Evolutionary conservation across 257 asterid genomes (phyloP).

Genomic region (Lithospermum erythrorhizon): DNA sequence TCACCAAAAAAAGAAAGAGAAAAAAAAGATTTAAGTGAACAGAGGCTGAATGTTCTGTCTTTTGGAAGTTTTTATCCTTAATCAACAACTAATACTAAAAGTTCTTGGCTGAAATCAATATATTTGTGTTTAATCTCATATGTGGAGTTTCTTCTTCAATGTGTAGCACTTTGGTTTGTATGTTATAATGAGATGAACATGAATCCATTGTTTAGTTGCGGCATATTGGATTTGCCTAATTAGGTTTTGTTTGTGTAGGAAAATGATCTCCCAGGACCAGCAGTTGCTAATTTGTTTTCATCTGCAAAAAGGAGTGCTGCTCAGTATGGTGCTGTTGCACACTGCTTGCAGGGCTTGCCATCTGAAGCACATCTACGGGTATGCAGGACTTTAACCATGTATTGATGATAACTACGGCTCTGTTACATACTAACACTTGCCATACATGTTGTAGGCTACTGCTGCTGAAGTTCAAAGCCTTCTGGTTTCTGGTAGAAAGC

Average conservation of each 20-base stretch:
- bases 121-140: too few relatives aligned
- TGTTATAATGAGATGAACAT: neutral
- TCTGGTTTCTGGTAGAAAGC: slow-evolving; percentile 89
- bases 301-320: slow-evolving; percentile 44
- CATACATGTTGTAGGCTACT: slow-evolving; percentile 42
- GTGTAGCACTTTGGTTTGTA: neutral
- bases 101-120: too few relatives aligned
- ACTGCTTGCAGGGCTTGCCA: slow-evolving; percentile 78
- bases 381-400: slow-evolving; percentile 4
- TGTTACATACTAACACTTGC: neutral
- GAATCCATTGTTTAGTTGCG: neutral
- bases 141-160: neutral
- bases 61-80: neutral
- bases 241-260: slow-evolving; percentile 34
- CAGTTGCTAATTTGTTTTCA: slow-evolving; percentile 79
- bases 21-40: too few relatives aligned
- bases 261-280: slow-evolving; percentile 78
- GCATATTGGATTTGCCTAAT: slow-evolving; percentile 8
- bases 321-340: slow-evolving; percentile 47
- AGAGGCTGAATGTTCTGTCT: neutral
- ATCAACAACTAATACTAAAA: neutral
- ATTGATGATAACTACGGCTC: neutral
- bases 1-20: neutral
- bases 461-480: slow-evolving; percentile 85
- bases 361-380: slow-evolving; percentile 89